Percentiles rank a stretch among this genome's conserved stretches.
phyloP scores from a whole-genome alignment of 768 basidiomycete genomes.

The Porphyrellus cyaneotinctus region DNA sequence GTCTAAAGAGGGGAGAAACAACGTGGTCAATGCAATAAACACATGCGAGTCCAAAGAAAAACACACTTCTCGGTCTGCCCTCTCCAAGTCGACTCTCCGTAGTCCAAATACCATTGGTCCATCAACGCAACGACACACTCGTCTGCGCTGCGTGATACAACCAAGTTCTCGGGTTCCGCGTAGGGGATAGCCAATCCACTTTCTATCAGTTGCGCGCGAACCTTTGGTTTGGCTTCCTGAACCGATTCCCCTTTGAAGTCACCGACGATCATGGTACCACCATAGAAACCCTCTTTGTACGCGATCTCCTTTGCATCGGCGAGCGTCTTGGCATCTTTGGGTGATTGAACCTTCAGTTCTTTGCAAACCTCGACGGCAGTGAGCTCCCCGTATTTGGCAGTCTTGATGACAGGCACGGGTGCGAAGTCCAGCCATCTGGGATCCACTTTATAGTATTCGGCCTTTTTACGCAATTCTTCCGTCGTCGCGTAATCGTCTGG shows the following conservation, averaged over 20 bases:
- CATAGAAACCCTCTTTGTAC: slow-evolving; percentile 98
- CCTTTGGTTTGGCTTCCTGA: slow-evolving; percentile 88
- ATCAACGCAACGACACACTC: slow-evolving; percentile 97
- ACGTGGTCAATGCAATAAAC: not conserved
- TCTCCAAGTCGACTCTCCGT: slow-evolving; percentile 90
- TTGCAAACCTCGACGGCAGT: slow-evolving; percentile 80
- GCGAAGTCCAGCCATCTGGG: slow-evolving; percentile 82
- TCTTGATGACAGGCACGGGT: slow-evolving; percentile 82
- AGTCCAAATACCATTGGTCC: slow-evolving; percentile 99
- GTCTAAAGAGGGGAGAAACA: slow-evolving; percentile 38
- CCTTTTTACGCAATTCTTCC: slow-evolving; percentile 90
- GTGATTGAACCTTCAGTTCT: slow-evolving; percentile 90
- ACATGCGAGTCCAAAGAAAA: not conserved
- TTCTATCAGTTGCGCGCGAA: slow-evolving; percentile 79
- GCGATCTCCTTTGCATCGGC: slow-evolving; percentile 96
- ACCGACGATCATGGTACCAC: slow-evolving; percentile 86
- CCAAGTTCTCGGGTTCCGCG: slow-evolving; percentile 90
- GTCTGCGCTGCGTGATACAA: slow-evolving; percentile 88
- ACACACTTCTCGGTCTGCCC: slow-evolving; percentile 76
- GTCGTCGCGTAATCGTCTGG: slow-evolving; percentile 94
- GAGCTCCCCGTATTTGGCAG: slow-evolving; percentile 90
- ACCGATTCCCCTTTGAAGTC: slow-evolving; percentile 87
- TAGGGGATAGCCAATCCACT: slow-evolving; percentile 80
- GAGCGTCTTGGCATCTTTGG: slow-evolving; percentile 90
- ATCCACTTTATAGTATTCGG: slow-evolving; percentile 94